Conservation (phyloP, 331 rosid species). For the Erythrophleum ivorense region DNA sequence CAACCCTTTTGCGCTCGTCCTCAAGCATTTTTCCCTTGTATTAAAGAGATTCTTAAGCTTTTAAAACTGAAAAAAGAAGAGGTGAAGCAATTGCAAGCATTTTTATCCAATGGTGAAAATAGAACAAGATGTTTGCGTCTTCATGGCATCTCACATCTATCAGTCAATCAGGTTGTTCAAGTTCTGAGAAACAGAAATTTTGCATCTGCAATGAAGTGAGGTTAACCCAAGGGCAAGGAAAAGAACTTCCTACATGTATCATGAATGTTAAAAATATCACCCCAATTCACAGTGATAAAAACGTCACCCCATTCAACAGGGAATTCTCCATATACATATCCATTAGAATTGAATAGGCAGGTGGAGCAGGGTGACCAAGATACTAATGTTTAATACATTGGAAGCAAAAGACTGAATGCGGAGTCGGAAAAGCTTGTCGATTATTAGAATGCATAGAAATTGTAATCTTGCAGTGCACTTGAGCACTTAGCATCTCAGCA, state of each 20-base stretch:
- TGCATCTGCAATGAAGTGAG: slow-evolving; percentile 33
- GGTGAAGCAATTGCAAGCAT: slow-evolving; percentile 51
- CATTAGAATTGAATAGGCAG: not conserved
- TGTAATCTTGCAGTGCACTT: slow-evolving; percentile 12
- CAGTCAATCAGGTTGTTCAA: slow-evolving; percentile 48
- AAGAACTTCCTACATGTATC: slow-evolving; percentile 7
- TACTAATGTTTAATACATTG: not conserved
- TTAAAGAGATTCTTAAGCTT: slow-evolving; percentile 57
- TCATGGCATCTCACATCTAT: slow-evolving; percentile 47
- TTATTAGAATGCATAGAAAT: slow-evolving; percentile 11
- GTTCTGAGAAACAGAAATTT: slow-evolving; percentile 46
- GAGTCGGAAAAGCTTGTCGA: slow-evolving; percentile 7
- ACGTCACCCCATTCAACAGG: not conserved
- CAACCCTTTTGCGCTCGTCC: slow-evolving; percentile 77
- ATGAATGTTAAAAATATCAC: not conserved
- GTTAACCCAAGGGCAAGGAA: not conserved
- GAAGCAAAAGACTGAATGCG: not conserved
- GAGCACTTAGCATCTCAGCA: not conserved
- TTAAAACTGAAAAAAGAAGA: slow-evolving; percentile 54
- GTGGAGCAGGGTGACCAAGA: slow-evolving; percentile 2
- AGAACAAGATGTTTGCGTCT: slow-evolving; percentile 45
- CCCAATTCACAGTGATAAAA: not conserved
- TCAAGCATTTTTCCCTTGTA: slow-evolving; percentile 69
- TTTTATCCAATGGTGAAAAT: slow-evolving; percentile 41
- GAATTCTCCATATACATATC: not conserved